Base-by-base conservation (phyloP, 352 stramenopile genomes). In the Pythium coloratum region DNA sequence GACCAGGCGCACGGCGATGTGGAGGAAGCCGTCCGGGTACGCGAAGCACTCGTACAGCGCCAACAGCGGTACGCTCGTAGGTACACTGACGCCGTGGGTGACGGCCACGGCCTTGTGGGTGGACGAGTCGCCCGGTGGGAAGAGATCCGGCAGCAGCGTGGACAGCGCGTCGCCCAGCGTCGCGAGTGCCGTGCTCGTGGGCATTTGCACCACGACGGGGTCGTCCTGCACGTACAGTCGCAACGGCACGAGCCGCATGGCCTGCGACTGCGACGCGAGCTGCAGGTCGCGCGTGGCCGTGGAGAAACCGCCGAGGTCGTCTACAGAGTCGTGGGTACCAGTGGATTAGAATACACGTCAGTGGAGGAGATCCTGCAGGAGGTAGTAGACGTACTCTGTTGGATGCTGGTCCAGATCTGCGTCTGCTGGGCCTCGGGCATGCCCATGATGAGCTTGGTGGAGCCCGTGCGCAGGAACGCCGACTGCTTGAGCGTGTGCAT, bases 401-500 rank as follows among this genome's bases (percentile, higher is more conserved):
- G 67, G 64, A 94, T 71, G 62, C 84, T 91, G 36, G 78, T 83
- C 85, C 85, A 95, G 59, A 95, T 92, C 67, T 90, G 82, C 7
- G 70, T 87, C 61, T 95, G 87, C 71, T 94, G 84, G 13, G 84
- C 83, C 58, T 92, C 83, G 4, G 87, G 84, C 65, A 95, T 70
- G 40, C 66, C 73, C 87, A 95, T 95, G 59, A 95, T 87, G 42
- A 76, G 75, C 64, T 94, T 93, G 33, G 85, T 95, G 14, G 83
- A 90, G 42, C 87, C 85, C 57, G 77, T 82, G 38, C 86, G 73
- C 49, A 94, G 62, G 60, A 91, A 95, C 51, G 77, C 86, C 28
- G 83, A 76, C 67, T 94, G 86, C 67, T 95, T 95, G 40, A 92
- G 76, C 59, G 80, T 90, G 75, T 95, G 84, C 84, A 95, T 95